Percentiles rank a stretch among this genome's conserved stretches.
These are phyloP conservation scores for Colletotrichum phormii DNA, from an alignment of 2,329 filamentous ascomycete genomes.

Conservation along the genomic window DNA sequence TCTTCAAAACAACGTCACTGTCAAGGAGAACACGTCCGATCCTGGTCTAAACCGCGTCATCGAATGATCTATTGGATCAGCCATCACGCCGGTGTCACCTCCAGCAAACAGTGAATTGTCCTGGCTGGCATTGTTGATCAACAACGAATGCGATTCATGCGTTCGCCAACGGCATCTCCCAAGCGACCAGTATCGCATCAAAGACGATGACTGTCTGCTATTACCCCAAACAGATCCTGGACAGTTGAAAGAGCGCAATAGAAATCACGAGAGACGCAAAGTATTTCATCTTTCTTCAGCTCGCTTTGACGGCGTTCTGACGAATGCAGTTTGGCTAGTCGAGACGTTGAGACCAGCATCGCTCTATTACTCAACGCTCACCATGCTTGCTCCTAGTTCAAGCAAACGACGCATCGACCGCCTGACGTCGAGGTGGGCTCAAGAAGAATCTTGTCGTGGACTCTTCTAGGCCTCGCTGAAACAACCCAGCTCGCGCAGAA, in stretches of 20 bases:
- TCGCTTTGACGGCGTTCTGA: not conserved
- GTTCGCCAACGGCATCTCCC: not conserved
- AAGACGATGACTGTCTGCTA: not conserved
- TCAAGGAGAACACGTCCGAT: not conserved
- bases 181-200: too few relatives aligned
- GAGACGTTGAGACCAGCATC: not conserved
- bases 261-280: not conserved
- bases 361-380: not conserved
- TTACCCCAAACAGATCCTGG: not conserved
- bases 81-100: not conserved
- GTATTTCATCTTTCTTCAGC: too few relatives aligned
- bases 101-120: not conserved
- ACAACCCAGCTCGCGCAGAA: not conserved
- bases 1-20: not conserved
- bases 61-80: not conserved
- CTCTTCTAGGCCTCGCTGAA: constrained; percentile 17
- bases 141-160: not conserved
- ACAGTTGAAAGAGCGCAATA: not conserved
- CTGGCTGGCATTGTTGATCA: not conserved
- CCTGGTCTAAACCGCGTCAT: constrained; percentile 18
- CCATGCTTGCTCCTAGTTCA: not conserved
- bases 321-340: not conserved
- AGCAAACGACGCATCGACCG: not conserved
- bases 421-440: not conserved
- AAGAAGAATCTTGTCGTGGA: not conserved